Conservation (phyloP, 2,329 filamentous ascomycete genomes). For the Exutisphaerella laricina region DNA sequence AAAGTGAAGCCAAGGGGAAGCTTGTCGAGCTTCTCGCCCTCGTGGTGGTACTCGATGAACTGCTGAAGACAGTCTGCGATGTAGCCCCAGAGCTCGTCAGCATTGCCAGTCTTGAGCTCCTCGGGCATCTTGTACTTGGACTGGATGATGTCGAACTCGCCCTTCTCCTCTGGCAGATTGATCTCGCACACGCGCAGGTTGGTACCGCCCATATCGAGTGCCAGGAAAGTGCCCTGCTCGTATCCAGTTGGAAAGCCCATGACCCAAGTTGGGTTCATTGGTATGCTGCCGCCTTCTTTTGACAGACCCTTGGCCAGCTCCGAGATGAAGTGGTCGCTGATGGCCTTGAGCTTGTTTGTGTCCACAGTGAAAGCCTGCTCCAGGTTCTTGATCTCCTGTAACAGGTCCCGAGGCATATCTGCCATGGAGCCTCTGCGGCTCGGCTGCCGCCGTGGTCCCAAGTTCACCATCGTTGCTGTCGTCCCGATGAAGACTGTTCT, state of each 20-base stretch:
- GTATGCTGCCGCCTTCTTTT: conserved; percentile 87
- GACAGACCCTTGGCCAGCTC: conserved; percentile 87
- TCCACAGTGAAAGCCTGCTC: conserved; percentile 80
- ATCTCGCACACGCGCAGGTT: conserved; percentile 95
- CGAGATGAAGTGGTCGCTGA: conserved; percentile 80
- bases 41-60: conserved; percentile 82
- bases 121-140: conserved; percentile 94
- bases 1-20: conserved; percentile 91
- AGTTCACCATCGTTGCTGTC: conserved; percentile 53
- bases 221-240: conserved; percentile 81
- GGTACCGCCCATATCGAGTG: conserved; percentile 93
- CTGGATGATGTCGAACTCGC: conserved; percentile 90
- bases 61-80: conserved; percentile 88
- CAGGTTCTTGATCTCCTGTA: conserved; percentile 72
- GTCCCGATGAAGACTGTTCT: not conserved
- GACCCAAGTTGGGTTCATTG: conserved; percentile 98
- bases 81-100: conserved; percentile 89
- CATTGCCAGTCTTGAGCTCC: conserved; percentile 77
- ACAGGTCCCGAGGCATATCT: conserved; percentile 80
- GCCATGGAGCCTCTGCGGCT: conserved; percentile 80
- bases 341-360: conserved; percentile 74
- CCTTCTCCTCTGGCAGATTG: conserved; percentile 77
- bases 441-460: conserved; percentile 58
- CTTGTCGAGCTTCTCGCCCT: conserved; percentile 56
- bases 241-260: conserved; percentile 82